These are phyloP conservation scores for Botrytis medusae DNA, from an alignment of 2,329 filamentous ascomycete species.

Conservation along the genomic window DNA sequence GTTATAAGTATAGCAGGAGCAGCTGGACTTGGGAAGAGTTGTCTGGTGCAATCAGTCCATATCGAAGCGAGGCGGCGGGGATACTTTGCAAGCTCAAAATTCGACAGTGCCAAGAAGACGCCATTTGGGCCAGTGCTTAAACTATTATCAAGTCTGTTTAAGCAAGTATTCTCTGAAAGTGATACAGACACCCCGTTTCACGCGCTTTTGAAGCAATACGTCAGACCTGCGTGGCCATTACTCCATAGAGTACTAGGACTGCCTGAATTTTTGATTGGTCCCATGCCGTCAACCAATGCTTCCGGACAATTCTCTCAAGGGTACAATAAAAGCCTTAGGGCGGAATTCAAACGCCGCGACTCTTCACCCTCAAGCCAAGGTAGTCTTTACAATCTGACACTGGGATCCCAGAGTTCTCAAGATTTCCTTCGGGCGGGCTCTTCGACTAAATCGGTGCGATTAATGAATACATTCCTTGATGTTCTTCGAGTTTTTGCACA, in stretches of 20 bases:
- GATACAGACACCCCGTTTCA: slow-evolving; percentile 66
- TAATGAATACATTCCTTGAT: slow-evolving; percentile 87
- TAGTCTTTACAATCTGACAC: slow-evolving; percentile 30
- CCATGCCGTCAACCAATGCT: slow-evolving; percentile 22
- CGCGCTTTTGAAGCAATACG: slow-evolving; percentile 59
- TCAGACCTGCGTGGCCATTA: slow-evolving; percentile 63
- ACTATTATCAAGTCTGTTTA: slow-evolving; percentile 64
- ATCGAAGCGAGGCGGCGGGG: slow-evolving; percentile 60
- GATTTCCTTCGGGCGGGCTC: slow-evolving; percentile 60
- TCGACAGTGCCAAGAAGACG: slow-evolving; percentile 59
- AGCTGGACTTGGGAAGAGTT: slow-evolving; percentile 65
- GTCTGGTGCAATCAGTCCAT: slow-evolving; percentile 62
- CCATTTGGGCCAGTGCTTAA: slow-evolving; percentile 65
- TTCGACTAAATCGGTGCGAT: slow-evolving; percentile 65
- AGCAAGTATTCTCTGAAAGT: slow-evolving; percentile 65
- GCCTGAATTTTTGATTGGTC: slow-evolving; percentile 67
- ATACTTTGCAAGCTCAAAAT: slow-evolving; percentile 66
- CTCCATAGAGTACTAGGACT: slow-evolving; percentile 61
- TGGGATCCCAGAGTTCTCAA: slow-evolving; percentile 54
- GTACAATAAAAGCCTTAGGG: slow-evolving; percentile 37
- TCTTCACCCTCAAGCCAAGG: slow-evolving; percentile 34
- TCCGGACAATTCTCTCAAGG: slow-evolving; percentile 29
- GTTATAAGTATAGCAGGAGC: slow-evolving; percentile 61
- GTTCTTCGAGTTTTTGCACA: slow-evolving; percentile 78
- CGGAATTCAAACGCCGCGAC: slow-evolving; percentile 33